Percentiles rank a stretch among this genome's conserved stretches.
phyloP scores from a whole-genome alignment of 768 basidiomycete species.

The Lactarius vividus region DNA sequence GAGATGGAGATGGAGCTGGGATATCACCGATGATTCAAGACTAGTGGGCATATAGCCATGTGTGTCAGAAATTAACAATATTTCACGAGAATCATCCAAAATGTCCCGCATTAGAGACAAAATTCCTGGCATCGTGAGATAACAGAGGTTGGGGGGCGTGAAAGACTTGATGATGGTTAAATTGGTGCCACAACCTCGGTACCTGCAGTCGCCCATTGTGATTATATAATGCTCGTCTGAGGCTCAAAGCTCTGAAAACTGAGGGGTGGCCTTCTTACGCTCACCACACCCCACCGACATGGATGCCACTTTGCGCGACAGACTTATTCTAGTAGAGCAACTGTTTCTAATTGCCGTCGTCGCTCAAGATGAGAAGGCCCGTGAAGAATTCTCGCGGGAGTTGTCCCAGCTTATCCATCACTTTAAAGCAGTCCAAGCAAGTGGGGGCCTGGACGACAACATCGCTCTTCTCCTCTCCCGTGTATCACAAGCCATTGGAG shows the following conservation, averaged over 20 bases:
- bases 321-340: conserved; percentile 5
- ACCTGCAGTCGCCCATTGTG: conserved; percentile 5
- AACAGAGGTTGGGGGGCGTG: neutral
- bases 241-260: too few relatives aligned
- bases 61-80: neutral
- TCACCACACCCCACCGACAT: neutral
- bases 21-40: neutral
- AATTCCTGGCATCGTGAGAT: neutral
- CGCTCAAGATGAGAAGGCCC: neutral
- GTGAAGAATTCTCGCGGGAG: neutral
- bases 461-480: neutral
- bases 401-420: conserved; percentile 3
- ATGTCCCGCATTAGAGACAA: neutral
- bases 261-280: neutral
- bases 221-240: conserved; percentile 1
- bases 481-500: neutral
- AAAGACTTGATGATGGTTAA: neutral
- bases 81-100: neutral
- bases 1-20: conserved; percentile 3
- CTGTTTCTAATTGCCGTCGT: conserved; percentile 5
- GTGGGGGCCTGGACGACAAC: neutral
- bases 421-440: neutral
- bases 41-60: accelerated
- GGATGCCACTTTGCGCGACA: conserved; percentile 2
- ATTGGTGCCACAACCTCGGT: neutral